Evolutionary conservation across 1,284 basidiomycete species (phyloP).

Genomic region (Peniophora sp.): DNA sequence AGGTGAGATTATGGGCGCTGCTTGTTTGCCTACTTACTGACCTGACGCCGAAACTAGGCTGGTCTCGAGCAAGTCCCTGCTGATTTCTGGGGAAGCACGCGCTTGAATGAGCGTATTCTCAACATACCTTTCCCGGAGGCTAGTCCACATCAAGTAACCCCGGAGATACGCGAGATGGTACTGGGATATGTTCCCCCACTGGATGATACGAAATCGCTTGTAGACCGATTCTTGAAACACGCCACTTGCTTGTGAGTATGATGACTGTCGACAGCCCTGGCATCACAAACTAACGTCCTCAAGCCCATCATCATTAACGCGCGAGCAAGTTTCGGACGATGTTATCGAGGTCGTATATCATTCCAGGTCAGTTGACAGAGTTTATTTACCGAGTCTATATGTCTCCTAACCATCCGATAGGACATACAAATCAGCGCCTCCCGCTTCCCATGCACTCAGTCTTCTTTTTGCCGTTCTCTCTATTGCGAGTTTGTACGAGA

Average conservation of each 20-base stretch:
- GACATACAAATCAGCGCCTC: not conserved
- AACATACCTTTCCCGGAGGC: constrained; percentile 12
- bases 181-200: constrained; percentile 9
- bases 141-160: constrained; percentile 8
- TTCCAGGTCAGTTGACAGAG: no score
- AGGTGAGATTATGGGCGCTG: constrained; percentile 22
- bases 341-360: not conserved
- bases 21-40: constrained; percentile 1
- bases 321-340: not conserved
- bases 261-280: not conserved
- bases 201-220: constrained; percentile 10
- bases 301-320: not conserved
- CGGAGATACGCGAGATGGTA: constrained; percentile 11
- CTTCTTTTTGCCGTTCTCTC: constrained; percentile 46
- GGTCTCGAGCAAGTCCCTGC: not conserved
- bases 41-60: not conserved
- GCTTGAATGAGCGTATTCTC: constrained; percentile 10
- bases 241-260: constrained; percentile 10
- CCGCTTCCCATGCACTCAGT: constrained; percentile 34
- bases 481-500: constrained; percentile 38
- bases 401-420: not conserved
- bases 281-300: not conserved
- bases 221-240: constrained; percentile 10
- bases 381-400: no score
- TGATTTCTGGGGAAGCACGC: constrained; percentile 9